Percentiles rank a stretch among this genome's conserved stretches.
Evolutionary conservation across 1,284 basidiomycete species (phyloP).

Genomic region (Rhodotorula glutinis): DNA sequence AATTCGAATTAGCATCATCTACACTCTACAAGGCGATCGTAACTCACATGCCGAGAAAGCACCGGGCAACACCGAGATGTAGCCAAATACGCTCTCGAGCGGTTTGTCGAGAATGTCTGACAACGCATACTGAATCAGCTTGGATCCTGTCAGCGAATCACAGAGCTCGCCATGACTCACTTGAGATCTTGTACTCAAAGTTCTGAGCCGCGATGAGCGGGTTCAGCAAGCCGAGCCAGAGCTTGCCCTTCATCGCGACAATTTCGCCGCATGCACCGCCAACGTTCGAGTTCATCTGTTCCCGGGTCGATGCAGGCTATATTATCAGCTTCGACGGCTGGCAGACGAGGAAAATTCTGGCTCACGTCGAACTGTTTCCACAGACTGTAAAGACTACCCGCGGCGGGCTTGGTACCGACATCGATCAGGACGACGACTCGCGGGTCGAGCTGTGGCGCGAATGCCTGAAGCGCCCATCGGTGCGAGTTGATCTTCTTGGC

Average conservation of each 20-base stretch:
- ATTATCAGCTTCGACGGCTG: too few species aligned
- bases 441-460: slow-evolving; percentile 59
- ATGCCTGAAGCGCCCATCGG: slow-evolving; percentile 93
- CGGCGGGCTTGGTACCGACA: slow-evolving; percentile 83
- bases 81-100: slow-evolving; percentile 86
- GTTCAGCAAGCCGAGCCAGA: slow-evolving; percentile 56
- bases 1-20: slow-evolving; percentile 63
- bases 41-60: slow-evolving; percentile 81
- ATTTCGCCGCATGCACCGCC: slow-evolving; percentile 96
- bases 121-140: background rate
- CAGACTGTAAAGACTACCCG: slow-evolving; percentile 69
- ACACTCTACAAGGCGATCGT: too few species aligned
- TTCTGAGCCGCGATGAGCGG: slow-evolving; percentile 81
- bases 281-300: slow-evolving; percentile 56
- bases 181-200: slow-evolving; percentile 67
- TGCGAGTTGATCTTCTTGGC: slow-evolving; percentile 76
- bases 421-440: slow-evolving; percentile 88
- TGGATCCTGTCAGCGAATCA: too few species aligned
- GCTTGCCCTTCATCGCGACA: slow-evolving; percentile 83
- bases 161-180: slow-evolving; percentile 42
- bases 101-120: slow-evolving; percentile 85
- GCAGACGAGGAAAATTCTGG: too few species aligned
- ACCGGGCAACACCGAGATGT: slow-evolving; percentile 66
- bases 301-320: too few species aligned
- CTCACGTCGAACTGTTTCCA: slow-evolving; percentile 86